These are phyloP conservation scores for Leccinum barrowsii DNA, from an alignment of 768 basidiomycete species.

Conservation along the genomic window DNA sequence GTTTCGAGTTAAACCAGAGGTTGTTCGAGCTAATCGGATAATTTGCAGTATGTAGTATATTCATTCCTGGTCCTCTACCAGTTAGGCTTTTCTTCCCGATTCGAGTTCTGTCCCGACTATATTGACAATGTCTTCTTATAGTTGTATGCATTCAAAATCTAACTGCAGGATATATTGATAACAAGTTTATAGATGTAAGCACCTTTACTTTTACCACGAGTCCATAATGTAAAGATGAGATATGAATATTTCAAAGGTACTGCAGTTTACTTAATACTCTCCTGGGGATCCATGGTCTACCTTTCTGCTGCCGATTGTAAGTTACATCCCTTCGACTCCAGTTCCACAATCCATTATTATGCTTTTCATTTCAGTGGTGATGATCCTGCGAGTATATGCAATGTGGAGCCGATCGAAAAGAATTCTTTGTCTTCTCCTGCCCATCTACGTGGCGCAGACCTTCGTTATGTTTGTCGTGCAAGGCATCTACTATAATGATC, in stretches of 20 bases:
- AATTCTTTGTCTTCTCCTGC: slow-evolving; percentile 2
- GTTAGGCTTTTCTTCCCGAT: not conserved
- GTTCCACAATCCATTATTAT: not conserved
- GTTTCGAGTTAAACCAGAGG: not conserved
- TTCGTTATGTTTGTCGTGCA: not conserved
- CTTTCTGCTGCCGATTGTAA: slow-evolving; percentile 10
- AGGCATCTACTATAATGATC: slow-evolving; percentile 4
- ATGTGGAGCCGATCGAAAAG: slow-evolving; percentile 11
- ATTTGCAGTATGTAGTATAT: not conserved
- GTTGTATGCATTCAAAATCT: not conserved
- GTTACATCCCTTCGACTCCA: not conserved
- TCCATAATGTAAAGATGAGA: not conserved
- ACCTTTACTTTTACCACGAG: not conserved
- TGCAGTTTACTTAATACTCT: not conserved
- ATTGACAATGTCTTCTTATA: not conserved
- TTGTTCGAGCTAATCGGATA: not conserved
- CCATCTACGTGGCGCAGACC: not conserved
- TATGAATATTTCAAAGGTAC: not conserved
- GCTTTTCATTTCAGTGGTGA: slow-evolving; percentile 4
- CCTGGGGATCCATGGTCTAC: slow-evolving; percentile 8
- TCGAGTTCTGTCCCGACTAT: not conserved
- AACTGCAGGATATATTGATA: not conserved
- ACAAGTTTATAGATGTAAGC: slow-evolving; percentile 11
- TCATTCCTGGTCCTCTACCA: not conserved
- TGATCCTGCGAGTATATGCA: slow-evolving; percentile 15